Evolutionary conservation across 1,139 yeast species (phyloP), one percentile per base, ranked within the genome.

Genomic region (Suhomyces yuchorum): DNA sequence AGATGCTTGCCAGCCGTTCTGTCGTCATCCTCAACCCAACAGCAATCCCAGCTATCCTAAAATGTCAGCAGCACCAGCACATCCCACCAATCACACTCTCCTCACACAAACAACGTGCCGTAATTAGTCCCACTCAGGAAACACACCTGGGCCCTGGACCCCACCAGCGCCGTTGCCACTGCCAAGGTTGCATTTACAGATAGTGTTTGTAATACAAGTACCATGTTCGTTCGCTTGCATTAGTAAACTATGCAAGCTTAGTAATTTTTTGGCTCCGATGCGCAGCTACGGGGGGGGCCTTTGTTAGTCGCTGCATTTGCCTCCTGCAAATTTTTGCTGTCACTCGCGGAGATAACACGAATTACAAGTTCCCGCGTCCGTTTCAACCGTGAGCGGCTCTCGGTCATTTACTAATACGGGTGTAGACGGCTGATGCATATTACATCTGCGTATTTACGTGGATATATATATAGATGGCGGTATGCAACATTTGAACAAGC

Each of bases 321-420:
- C 26, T 22, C 18, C 15, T n/a, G 28, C 30, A 22, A 30, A 30
- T n/a, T 39, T 30, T 32, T 34, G 36, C 44, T 41, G 41, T 41
- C 39, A 15, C 34, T 35, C 39, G 44, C 44, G 44, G 44, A 41
- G 44, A 34, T 41, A 24, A 41, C 20, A 14, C 30, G 28, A 26
- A 14, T 36, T 17, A 42, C 44, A 42, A 35, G 28, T 26, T n/a
- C 14, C 39, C 30, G 39, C 32, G 39, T 35, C 39, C 39, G 39
- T 37, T 23, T 22, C 11, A 7, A 36, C 38, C 39, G 39, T 17
- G 20, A 8, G 22, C 40, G 8, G 22, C 33, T 17, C 33, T 24
- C 33, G 23, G 34, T 5, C 18, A 14, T 30, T 30, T 14, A 30
- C 34, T 14, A 30, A 30, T 30, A 15, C 34, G 34, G 34, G 34